A percentile compares a stretch with the other conserved stretches of the same genome.
Conservation (phyloP, 2,329 filamentous ascomycete species). For the Ophiostoma montium region DNA sequence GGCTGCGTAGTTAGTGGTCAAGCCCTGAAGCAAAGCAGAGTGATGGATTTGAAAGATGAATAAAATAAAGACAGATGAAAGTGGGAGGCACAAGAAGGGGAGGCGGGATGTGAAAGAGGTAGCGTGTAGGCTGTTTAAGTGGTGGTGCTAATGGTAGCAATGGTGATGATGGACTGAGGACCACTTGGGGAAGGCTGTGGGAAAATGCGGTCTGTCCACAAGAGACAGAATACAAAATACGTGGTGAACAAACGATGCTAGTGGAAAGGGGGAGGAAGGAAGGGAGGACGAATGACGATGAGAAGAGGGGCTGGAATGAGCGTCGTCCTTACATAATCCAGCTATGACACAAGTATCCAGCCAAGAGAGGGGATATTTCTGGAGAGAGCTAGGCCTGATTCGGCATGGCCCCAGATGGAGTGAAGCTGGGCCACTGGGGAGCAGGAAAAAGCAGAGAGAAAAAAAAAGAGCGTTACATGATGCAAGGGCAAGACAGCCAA, state of each 20-base stretch:
- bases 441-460: background rate
- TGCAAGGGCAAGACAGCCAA: background rate
- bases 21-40: too few species aligned
- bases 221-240: background rate
- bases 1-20: too few species aligned
- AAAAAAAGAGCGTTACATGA: too few species aligned
- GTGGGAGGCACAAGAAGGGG: background rate
- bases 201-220: background rate
- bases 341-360: background rate
- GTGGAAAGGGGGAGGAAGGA: background rate
- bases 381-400: background rate
- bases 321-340: background rate
- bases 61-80: background rate
- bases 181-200: background rate
- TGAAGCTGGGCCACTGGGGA: background rate
- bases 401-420: background rate
- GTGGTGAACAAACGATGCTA: background rate
- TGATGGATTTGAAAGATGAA: too few species aligned
- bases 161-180: too few species aligned
- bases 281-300: conserved; percentile 1
- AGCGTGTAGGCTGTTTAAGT: too few species aligned
- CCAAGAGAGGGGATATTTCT: background rate
- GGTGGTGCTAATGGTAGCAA: background rate
- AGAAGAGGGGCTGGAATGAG: background rate
- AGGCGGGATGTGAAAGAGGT: background rate